Percentiles rank a stretch among this genome's conserved stretches.
These are phyloP conservation scores for Knoxdaviesia capensis DNA, from an alignment of 2,329 filamentous ascomycete genomes.

Conservation along the genomic window DNA sequence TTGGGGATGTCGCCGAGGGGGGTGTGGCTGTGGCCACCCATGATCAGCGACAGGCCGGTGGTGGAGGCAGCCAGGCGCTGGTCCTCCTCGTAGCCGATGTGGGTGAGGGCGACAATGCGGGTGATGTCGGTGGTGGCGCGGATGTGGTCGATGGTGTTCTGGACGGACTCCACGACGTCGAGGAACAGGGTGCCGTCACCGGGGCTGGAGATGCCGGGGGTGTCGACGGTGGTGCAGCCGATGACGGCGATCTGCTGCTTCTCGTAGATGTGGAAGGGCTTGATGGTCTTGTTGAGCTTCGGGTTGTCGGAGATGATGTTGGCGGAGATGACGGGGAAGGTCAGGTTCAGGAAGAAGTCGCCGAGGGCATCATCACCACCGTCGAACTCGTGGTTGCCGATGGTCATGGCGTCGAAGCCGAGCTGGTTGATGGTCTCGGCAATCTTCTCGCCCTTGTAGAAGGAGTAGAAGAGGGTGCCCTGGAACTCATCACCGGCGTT, in stretches of 20 bases:
- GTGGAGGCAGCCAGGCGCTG: slow-evolving; percentile 37
- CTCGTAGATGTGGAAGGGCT: slow-evolving; percentile 44
- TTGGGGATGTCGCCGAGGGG: slow-evolving; percentile 37
- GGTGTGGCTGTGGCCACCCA: slow-evolving; percentile 41
- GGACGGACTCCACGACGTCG: slow-evolving; percentile 35
- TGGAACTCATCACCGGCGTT: slow-evolving; percentile 53
- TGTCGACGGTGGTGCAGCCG: slow-evolving; percentile 41
- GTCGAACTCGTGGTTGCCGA: slow-evolving; percentile 50
- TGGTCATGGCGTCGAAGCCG: slow-evolving; percentile 46
- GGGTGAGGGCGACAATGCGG: slow-evolving; percentile 44
- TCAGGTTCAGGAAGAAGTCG: slow-evolving; percentile 39
- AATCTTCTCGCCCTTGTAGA: slow-evolving; percentile 48
- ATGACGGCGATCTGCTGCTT: slow-evolving; percentile 41
- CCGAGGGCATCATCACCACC: slow-evolving; percentile 42
- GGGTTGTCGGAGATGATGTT: slow-evolving; percentile 41
- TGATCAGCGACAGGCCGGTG: slow-evolving; percentile 45
- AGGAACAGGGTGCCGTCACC: slow-evolving; percentile 36
- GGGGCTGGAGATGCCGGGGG: slow-evolving; percentile 35
- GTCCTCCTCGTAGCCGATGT: slow-evolving; percentile 46
- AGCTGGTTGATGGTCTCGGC: slow-evolving; percentile 44
- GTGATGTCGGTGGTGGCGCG: slow-evolving; percentile 39
- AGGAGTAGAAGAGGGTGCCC: slow-evolving; percentile 46
- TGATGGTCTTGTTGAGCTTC: slow-evolving; percentile 39
- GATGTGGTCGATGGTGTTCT: slow-evolving; percentile 41
- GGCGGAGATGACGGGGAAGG: slow-evolving; percentile 42